Conservation (phyloP, 2,329 filamentous ascomycete species). For the Trichophyton rubrum region DNA sequence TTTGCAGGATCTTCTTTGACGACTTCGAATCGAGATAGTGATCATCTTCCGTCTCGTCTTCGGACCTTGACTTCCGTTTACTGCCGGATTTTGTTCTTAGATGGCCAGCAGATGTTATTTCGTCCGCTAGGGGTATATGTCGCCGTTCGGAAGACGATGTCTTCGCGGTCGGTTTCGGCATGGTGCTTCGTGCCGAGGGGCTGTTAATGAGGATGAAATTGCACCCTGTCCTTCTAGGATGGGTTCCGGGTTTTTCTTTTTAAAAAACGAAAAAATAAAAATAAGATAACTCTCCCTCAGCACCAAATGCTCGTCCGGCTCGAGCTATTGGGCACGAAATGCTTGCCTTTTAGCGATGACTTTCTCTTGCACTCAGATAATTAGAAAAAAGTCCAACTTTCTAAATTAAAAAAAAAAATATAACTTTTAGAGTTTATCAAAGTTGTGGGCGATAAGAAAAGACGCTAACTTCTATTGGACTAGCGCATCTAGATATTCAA, state of each 20-base stretch:
- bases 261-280: no score
- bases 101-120: constrained; percentile 58
- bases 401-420: background rate
- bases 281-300: background rate
- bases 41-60: constrained; percentile 49
- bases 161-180: constrained; percentile 66
- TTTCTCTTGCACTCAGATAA: background rate
- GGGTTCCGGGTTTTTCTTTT: background rate
- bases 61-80: constrained; percentile 47
- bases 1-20: constrained; percentile 75
- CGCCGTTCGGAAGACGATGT: constrained; percentile 45
- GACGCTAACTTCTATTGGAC: background rate
- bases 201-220: background rate
- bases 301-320: background rate
- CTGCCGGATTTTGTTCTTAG: constrained; percentile 65
- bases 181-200: background rate
- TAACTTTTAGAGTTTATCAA: constrained; percentile 4
- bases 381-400: background rate
- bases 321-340: background rate
- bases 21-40: constrained; percentile 77
- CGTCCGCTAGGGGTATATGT: constrained; percentile 85
- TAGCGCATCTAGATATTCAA: background rate
- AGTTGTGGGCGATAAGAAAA: constrained; percentile 7
- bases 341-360: background rate
- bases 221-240: background rate